Evolutionary conservation across 148 eudicot genomes (phyloP).

Genomic region (Cornus suecica): DNA sequence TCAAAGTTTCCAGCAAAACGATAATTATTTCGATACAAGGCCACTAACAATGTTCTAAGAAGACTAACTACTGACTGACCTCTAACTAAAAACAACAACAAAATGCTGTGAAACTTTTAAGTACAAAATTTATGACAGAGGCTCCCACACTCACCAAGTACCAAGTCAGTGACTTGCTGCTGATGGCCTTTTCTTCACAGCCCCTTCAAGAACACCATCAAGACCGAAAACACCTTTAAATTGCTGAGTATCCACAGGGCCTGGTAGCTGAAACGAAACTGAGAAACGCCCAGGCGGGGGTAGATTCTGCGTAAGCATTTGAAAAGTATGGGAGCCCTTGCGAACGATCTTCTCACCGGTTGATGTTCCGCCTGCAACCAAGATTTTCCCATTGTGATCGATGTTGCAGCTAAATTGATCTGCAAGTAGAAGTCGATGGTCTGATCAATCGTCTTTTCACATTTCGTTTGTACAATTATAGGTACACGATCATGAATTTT

Average conservation of each 20-base stretch:
- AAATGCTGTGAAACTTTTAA: neutral
- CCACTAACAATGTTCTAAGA: neutral
- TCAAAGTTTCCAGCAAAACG: neutral
- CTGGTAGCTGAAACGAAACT: constrained; percentile 57
- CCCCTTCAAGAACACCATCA: constrained; percentile 66
- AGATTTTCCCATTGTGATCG: constrained; percentile 43
- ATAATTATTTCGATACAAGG: neutral
- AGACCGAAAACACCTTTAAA: constrained; percentile 34
- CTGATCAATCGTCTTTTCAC: too few species aligned
- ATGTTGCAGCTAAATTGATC: constrained; percentile 44
- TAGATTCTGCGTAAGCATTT: constrained; percentile 63
- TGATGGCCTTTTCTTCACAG: constrained; percentile 27
- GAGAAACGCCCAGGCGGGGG: constrained; percentile 68
- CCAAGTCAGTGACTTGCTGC: neutral
- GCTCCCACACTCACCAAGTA: neutral
- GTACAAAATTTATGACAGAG: too few species aligned
- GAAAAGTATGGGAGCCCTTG: constrained; percentile 41
- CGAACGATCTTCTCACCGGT: constrained; percentile 58
- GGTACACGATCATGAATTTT: neutral
- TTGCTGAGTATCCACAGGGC: constrained; percentile 48
- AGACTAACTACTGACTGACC: too few species aligned
- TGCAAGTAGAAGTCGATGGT: constrained; percentile 28
- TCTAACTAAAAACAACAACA: too few species aligned
- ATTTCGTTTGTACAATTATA: too few species aligned
- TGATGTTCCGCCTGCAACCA: constrained; percentile 48